Evolutionary conservation across 768 basidiomycete genomes (phyloP), one percentile per base, ranked within the genome.

Genomic region (Phanerochaete carnosa): DNA sequence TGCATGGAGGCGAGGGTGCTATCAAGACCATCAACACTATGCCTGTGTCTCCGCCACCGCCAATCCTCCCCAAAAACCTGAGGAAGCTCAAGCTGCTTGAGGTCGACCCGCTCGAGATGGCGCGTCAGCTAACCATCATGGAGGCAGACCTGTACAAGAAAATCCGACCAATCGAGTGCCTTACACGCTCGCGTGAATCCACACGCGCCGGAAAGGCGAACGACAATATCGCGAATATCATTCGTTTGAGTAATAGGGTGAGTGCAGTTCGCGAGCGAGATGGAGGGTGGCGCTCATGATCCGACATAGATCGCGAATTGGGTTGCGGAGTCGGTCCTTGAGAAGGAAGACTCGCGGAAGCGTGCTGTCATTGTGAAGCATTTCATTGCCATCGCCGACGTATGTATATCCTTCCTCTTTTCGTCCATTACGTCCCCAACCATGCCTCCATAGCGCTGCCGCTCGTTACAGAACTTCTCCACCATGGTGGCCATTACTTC

Each of bases 401-500:
- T 96, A 62, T 72, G 92, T 79, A 1, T 39, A 29, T 9, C 30
- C 59, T 13, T 28, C 45, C 13, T 30, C 26, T 33, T 26, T 45
- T 29, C 22, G 47, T 37, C 28, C 46, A 54, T 49, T 16, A 11
- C 51, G n/a, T 23, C 15, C 51, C 13, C 30, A 58, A 59, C 37
- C 29, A 19, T 39, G 51, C 47, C n/a, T 64, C n/a, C 59, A 45
- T 65, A 98, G 96, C 90, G 92, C 33, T 95, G 95, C 72, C 90
- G 92, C 51, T 73, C 75, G 13, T 75, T 98, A 64, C 91, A 95
- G 72, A 98, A 98, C 75, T 97, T 94, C 75, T 95, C 95, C 16
- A 90, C 88, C 22, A 93, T 98, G 88, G 92, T 94, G 61, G 94
- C 94, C 35, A 91, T 98, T 60, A 87, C 94, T 37, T 95, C 95